Conservation (phyloP, 192 early-diverging fungal genomes). For the Lunasporangiospora selenospora region DNA sequence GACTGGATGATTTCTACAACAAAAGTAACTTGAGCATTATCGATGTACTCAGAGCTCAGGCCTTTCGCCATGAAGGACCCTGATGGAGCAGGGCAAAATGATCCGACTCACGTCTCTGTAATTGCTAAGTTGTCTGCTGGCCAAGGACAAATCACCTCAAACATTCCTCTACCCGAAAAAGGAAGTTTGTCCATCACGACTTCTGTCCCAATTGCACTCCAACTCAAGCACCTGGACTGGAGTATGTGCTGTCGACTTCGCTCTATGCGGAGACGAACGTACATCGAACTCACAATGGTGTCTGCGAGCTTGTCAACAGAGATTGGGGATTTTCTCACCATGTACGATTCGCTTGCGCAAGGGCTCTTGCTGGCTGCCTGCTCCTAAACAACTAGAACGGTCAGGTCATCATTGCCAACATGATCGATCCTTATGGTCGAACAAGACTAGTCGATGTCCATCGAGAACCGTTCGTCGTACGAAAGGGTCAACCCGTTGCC, state of each 20-base stretch:
- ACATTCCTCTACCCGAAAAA: too few relatives aligned
- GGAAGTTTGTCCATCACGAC: too few relatives aligned
- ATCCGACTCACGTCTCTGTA: not conserved
- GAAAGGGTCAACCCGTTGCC: too few relatives aligned
- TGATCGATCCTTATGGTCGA: slow-evolving; percentile 14
- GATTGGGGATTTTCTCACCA: slow-evolving; percentile 21
- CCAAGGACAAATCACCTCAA: too few relatives aligned
- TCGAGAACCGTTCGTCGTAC: not conserved
- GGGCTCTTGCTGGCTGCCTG: slow-evolving; percentile 17
- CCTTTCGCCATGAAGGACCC: slow-evolving; percentile 16
- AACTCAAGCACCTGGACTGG: slow-evolving; percentile 8
- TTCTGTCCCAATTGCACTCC: slow-evolving; percentile 16
- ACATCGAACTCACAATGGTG: slow-evolving; percentile 3
- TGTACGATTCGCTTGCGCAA: slow-evolving; percentile 11
- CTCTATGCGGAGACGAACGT: slow-evolving; percentile 12
- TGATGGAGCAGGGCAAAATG: too few relatives aligned
- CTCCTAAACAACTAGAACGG: slow-evolving; percentile 11
- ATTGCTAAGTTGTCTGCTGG: not conserved
- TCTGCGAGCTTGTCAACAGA: slow-evolving; percentile 26
- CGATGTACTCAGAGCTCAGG: too few relatives aligned
- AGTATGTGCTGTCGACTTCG: slow-evolving; percentile 13
- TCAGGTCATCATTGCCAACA: slow-evolving; percentile 11
- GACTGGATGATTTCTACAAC: too few relatives aligned
- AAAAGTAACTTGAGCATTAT: too few relatives aligned
- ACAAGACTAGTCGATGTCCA: not conserved